Percentiles rank a stretch among this genome's conserved stretches.
These are phyloP conservation scores for Mycena floridula DNA, from an alignment of 768 basidiomycete genomes.

Conservation along the genomic window DNA sequence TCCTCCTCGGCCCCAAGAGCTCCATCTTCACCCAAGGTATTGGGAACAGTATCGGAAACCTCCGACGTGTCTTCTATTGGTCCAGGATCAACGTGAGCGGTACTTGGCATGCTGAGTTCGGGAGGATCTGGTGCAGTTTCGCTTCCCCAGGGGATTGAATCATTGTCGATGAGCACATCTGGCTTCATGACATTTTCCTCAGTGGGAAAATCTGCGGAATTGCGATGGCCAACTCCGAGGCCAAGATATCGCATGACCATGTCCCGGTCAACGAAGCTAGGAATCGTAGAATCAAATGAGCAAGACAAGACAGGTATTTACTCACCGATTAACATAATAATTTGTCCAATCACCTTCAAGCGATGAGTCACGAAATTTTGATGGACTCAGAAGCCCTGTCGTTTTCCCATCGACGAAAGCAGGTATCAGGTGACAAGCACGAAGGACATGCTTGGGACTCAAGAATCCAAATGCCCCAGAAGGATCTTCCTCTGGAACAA, in stretches of 20 bases:
- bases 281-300: background rate
- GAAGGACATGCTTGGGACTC: constrained; percentile 25
- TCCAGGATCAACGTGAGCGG: no score
- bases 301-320: background rate
- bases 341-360: constrained; percentile 18
- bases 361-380: constrained; percentile 1
- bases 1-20: no score
- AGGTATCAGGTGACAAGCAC: constrained; percentile 28
- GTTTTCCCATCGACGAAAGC: constrained; percentile 16
- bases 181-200: background rate
- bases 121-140: no score
- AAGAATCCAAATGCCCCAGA: constrained; percentile 31
- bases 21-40: no score
- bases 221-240: constrained; percentile 15
- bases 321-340: constrained; percentile 17
- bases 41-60: no score
- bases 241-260: constrained; percentile 19
- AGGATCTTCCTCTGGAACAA: constrained; percentile 22
- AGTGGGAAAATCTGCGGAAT: background rate
- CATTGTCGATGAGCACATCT: background rate
- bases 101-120: no score
- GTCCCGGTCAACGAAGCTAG: constrained; percentile 17
- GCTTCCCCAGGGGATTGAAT: background rate
- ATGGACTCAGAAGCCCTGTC: constrained; percentile 1
- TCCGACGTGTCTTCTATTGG: no score